These are phyloP conservation scores for Apiospora arundinis DNA, from an alignment of 2,329 filamentous ascomycete species.

Conservation along the genomic window DNA sequence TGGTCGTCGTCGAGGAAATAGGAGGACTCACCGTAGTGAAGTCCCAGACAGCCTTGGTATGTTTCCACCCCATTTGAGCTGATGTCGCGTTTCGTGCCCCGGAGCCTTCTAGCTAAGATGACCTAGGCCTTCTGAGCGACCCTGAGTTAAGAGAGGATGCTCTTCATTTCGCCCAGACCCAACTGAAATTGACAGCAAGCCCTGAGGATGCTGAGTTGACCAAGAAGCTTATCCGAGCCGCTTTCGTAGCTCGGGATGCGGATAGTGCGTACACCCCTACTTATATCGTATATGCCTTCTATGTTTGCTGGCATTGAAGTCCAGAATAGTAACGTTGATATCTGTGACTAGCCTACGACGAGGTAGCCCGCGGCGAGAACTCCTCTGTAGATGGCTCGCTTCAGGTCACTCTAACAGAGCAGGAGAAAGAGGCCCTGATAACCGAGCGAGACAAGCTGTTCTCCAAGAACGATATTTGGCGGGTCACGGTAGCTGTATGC, in stretches of 20 bases:
- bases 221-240: conserved; percentile 44
- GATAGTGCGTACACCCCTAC: conserved; percentile 22
- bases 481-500: conserved; percentile 50
- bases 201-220: not conserved
- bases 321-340: no score
- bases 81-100: no score
- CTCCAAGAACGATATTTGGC: conserved; percentile 46
- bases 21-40: not conserved
- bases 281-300: not conserved
- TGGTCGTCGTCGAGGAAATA: not conserved
- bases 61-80: not conserved
- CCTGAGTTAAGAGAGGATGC: not conserved
- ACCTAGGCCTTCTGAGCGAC: not conserved
- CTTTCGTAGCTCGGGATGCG: conserved; percentile 49
- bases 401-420: conserved; percentile 39
- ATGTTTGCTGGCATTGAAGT: no score
- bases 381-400: conserved; percentile 32
- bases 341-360: conserved; percentile 41
- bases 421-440: conserved; percentile 46
- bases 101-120: not conserved
- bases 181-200: not conserved
- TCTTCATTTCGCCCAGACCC: not conserved
- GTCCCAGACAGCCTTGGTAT: not conserved
- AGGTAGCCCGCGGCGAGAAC: conserved; percentile 39
- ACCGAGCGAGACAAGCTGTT: conserved; percentile 47